These are phyloP conservation scores for Hura crepitans DNA, from an alignment of 441 rosid species.

Conservation along the genomic window DNA sequence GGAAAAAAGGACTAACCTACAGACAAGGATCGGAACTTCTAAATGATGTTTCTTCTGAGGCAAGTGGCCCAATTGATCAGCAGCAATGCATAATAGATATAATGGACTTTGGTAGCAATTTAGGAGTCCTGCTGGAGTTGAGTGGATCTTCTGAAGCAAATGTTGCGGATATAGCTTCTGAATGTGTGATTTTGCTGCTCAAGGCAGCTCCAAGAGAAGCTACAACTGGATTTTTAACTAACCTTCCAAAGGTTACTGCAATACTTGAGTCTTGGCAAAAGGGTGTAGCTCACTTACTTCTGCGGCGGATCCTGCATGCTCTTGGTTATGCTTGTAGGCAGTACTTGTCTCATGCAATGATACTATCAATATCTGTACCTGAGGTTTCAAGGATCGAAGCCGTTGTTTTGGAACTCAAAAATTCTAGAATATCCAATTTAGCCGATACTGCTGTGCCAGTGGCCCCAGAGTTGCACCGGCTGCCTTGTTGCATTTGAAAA, in stretches of 20 bases:
- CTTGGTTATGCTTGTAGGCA: conserved; percentile 80
- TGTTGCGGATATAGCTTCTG: conserved; percentile 69
- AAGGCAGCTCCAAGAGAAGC: conserved; percentile 95
- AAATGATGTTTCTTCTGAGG: conserved; percentile 45
- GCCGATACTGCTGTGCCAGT: conserved; percentile 53
- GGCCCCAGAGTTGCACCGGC: conserved; percentile 61
- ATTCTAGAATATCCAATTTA: conserved; percentile 44
- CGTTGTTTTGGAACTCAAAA: conserved; percentile 56
- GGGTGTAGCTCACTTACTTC: conserved; percentile 36
- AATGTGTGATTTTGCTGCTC: conserved; percentile 63
- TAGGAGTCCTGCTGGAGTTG: conserved; percentile 61
- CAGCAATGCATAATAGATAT: conserved; percentile 65
- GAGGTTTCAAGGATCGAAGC: conserved; percentile 63
- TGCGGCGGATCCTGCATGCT: conserved; percentile 72
- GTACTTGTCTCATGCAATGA: conserved; percentile 74
- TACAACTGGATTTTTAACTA: conserved; percentile 72
- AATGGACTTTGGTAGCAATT: conserved; percentile 66
- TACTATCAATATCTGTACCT: conserved; percentile 57
- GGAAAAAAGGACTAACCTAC: conserved; percentile 43
- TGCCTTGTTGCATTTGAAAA: conserved; percentile 55
- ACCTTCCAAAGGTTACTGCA: conserved; percentile 61
- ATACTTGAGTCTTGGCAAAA: conserved; percentile 62
- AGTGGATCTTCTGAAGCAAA: conserved; percentile 43
- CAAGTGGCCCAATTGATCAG: conserved; percentile 38
- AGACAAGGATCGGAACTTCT: conserved; percentile 58